Evolutionary conservation across 805 yeast genomes (phyloP).

Genomic region (Vanderwaltozyma tropicalis): DNA sequence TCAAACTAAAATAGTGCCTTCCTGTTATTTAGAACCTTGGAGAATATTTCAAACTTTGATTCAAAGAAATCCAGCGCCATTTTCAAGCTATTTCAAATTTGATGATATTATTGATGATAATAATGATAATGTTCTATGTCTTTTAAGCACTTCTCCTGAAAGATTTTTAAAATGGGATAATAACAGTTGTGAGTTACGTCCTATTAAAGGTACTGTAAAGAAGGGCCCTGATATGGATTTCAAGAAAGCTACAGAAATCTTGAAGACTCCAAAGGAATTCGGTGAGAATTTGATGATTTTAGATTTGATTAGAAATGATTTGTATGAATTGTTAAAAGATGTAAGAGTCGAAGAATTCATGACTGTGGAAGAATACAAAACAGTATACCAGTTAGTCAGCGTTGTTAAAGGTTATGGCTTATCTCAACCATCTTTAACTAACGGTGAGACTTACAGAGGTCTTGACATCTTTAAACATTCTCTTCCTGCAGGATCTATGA

Average conservation of each 20-base stretch:
- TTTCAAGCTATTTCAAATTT: conserved; percentile 69
- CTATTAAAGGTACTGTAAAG: conserved; percentile 91
- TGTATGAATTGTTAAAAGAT: conserved; percentile 50
- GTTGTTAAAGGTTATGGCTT: conserved; percentile 58
- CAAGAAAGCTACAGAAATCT: conserved; percentile 49
- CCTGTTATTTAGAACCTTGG: conserved; percentile 53
- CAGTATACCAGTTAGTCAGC: conserved; percentile 86
- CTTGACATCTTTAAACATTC: conserved; percentile 69
- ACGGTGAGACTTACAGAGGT: conserved; percentile 40
- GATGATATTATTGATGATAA: conserved; percentile 31
- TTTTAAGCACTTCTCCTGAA: conserved; percentile 90
- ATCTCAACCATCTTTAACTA: not conserved
- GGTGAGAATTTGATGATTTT: conserved; percentile 97
- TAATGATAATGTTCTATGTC: conserved; percentile 35
- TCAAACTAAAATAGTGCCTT: conserved; percentile 50
- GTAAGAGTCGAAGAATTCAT: conserved; percentile 73
- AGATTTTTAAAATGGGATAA: conserved; percentile 75
- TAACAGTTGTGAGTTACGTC: conserved; percentile 65
- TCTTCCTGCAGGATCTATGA: conserved; percentile 97
- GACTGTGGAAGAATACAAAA: conserved; percentile 85
- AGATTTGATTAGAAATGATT: conserved; percentile 87
- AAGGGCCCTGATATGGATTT: conserved; percentile 45
- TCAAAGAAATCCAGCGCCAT: conserved; percentile 80
- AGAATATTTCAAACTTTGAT: conserved; percentile 65
- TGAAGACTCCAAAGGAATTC: conserved; percentile 80